phyloP scores from a whole-genome alignment of 306 rosid genomes.

The Corylus avellana region DNA sequence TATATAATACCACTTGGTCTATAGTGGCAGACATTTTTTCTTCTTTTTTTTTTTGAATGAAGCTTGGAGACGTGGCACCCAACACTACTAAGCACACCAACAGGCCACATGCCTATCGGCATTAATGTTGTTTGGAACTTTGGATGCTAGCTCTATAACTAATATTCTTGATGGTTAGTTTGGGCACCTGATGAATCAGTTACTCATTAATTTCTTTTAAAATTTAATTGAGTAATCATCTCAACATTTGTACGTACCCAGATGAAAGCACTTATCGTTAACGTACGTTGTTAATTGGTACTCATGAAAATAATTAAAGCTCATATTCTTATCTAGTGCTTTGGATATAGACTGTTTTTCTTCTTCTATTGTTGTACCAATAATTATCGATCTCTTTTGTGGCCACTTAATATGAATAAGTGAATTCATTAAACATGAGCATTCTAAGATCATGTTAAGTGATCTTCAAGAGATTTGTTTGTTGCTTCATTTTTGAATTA shows the following conservation, averaged over 20 bases:
- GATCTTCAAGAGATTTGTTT: no score
- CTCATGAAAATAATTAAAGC: not conserved
- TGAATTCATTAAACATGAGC: not conserved
- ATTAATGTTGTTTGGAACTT: not conserved
- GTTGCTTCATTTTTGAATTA: no score
- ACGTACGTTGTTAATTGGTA: not conserved
- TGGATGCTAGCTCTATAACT: slow-evolving; percentile 13
- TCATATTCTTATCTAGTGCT: not conserved
- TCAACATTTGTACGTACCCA: not conserved
- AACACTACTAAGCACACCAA: not conserved
- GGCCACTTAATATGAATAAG: not conserved
- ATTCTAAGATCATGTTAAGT: not conserved
- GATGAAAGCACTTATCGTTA: not conserved
- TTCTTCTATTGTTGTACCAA: not conserved
- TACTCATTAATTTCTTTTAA: not conserved
- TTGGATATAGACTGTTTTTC: not conserved
- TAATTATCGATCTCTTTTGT: not conserved
- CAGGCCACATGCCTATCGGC: slow-evolving; percentile 4
- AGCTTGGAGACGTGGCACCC: not conserved
- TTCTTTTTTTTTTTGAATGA: not conserved
- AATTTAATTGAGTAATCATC: not conserved
- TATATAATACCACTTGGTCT: not conserved
- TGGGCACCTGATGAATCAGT: not conserved
- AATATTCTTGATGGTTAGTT: not conserved
- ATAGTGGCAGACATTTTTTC: not conserved